Base-by-base conservation (phyloP, 768 basidiomycete species). In the Mycena vulgaris region DNA sequence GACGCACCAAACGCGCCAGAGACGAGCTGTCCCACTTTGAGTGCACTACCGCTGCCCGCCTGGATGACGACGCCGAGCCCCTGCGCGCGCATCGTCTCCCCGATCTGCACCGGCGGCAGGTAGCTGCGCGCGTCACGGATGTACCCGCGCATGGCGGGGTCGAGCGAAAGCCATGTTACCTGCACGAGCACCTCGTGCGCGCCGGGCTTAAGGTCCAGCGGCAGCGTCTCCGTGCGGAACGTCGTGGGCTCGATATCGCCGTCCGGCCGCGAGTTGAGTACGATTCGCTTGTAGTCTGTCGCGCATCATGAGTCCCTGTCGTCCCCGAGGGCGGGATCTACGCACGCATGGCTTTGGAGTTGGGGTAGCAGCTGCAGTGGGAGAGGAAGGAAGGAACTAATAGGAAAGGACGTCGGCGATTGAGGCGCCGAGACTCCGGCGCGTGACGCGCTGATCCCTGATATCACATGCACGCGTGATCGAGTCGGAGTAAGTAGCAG, bases 81-180 rank as follows among this genome's bases (percentile, higher is more conserved):
- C 21, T 74, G 64, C 1, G 91, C 90, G 23, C 95, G 88, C 95
- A 97, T 97, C 14, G 89, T 89, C 84, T 89, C 92, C 39, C 91
- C 92, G 72, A 96, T 92, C 75, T 91, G 76, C 6, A 91, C 89
- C 11, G 93, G 93, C 17, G 88, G 88, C 19, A 93, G 56, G 76
- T 95, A 95, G 73, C 89, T 91, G 52, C 95, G 85, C 19, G 76
- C 78, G 77, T 95, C 93, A 69, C 87, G 89, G 58, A 99, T 76
- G 87, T 93, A 98, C 16, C 89, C 90, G 11, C 95, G 88, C 94
- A 96, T 95, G 0, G 95, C 94, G 23, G 96, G 95, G 75, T 98
- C 96, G 72, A 98, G 78, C 37, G 90, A 91, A 35, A 95, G 76
- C 85, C 92, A 96, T 53, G 91, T 90, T 66, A 93, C 89, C 78